Conservation (phyloP, 2,329 filamentous ascomycete genomes). For the Fusarium anthophilum region DNA sequence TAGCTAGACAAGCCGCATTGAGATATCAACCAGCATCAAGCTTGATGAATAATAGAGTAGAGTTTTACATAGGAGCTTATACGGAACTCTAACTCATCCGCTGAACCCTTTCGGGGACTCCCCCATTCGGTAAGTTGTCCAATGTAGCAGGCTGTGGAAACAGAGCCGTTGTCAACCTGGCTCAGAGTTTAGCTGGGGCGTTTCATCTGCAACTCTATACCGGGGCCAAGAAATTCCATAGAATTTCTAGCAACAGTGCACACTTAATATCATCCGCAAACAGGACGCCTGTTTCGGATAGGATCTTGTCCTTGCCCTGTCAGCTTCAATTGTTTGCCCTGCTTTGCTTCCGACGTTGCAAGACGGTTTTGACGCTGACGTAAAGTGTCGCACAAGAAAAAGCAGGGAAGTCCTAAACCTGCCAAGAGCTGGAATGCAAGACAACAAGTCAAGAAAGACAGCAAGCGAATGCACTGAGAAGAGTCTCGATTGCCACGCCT, state of each 20-base stretch:
- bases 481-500: constrained; percentile 7
- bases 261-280: background rate
- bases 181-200: constrained; percentile 27
- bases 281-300: constrained; percentile 9
- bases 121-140: constrained; percentile 24
- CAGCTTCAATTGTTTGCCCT: background rate
- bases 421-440: constrained; percentile 24
- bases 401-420: background rate
- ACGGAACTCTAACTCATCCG: constrained; percentile 17
- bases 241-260: background rate
- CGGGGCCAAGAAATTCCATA: background rate
- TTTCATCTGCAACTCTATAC: constrained; percentile 24
- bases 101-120: constrained; percentile 27
- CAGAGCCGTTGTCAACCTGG: constrained; percentile 4
- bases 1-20: background rate
- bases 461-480: background rate
- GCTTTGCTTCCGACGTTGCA: constrained; percentile 1
- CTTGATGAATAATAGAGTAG: background rate
- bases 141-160: background rate
- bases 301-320: background rate
- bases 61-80: constrained; percentile 5
- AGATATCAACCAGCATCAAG: constrained; percentile 1
- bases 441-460: constrained; percentile 5
- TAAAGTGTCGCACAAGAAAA: constrained; percentile 17
- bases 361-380: background rate